Conservation (phyloP, 2,329 filamentous ascomycete species). For the Alternaria arborescens region DNA sequence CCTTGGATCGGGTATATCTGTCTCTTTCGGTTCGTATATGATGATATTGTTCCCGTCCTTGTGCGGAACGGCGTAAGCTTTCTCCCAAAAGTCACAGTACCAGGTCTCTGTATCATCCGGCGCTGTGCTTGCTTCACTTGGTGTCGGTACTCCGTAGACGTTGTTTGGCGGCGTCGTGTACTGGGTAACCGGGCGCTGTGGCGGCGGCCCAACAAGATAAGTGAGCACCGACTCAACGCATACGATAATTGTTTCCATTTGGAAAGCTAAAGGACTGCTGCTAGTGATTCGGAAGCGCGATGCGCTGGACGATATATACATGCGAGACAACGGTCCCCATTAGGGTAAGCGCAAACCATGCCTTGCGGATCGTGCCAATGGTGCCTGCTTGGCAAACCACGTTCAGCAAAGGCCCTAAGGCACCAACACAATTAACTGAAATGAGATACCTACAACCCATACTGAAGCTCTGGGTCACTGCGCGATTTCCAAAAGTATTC, state of each 20-base stretch:
- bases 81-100: slow-evolving; percentile 5
- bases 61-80: background rate
- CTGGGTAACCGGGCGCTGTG: background rate
- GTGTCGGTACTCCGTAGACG: background rate
- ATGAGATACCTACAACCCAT: rapidly evolving
- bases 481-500: background rate
- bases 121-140: background rate
- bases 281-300: rapidly evolving
- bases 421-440: background rate
- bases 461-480: background rate
- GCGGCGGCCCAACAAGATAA: background rate
- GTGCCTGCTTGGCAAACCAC: background rate
- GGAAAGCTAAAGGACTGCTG: background rate
- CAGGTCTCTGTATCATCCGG: background rate
- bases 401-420: background rate
- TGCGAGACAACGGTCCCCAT: background rate
- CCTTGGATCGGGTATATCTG: background rate
- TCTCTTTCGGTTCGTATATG: background rate
- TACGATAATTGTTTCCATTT: background rate
- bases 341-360: background rate
- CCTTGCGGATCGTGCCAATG: background rate
- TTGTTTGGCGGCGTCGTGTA: background rate
- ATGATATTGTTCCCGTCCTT: slow-evolving; percentile 1
- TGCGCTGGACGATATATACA: background rate
- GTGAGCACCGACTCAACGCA: background rate